These are phyloP conservation scores for Micromonas pusilla DNA, from an alignment of 139 green algal species.

Conservation along the genomic window DNA sequence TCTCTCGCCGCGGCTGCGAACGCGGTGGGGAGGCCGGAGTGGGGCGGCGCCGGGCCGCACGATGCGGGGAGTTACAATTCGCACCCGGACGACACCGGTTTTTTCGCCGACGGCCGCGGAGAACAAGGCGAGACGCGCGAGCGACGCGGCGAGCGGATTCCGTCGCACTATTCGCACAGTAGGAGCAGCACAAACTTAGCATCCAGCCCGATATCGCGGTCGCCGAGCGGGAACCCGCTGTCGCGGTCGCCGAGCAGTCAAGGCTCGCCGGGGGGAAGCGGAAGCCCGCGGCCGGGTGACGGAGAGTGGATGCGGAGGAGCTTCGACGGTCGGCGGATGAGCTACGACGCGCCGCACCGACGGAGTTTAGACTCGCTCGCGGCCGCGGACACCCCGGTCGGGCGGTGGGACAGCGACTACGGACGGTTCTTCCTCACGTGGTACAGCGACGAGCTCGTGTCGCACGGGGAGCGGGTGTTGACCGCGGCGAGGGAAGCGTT, in stretches of 20 bases:
- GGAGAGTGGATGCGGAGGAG: no score
- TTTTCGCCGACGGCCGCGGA: conserved; percentile 77
- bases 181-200: no score
- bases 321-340: no score
- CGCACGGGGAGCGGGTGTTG: conserved; percentile 76
- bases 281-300: no score
- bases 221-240: no score
- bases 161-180: no score
- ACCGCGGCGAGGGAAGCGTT: conserved; percentile 48
- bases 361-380: no score
- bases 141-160: neutral
- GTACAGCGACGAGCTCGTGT: conserved; percentile 73
- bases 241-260: no score
- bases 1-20: neutral
- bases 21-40: conserved; percentile 36
- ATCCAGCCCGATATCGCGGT: no score
- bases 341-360: no score
- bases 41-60: conserved; percentile 76
- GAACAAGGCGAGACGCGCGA: neutral
- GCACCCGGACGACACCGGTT: conserved; percentile 73
- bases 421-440: conserved; percentile 87
- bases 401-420: conserved; percentile 50
- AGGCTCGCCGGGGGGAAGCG: no score
- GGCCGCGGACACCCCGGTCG: neutral
- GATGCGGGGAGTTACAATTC: conserved; percentile 88